phyloP scores from a whole-genome alignment of 331 rosid species.

The Saraca asoca region DNA sequence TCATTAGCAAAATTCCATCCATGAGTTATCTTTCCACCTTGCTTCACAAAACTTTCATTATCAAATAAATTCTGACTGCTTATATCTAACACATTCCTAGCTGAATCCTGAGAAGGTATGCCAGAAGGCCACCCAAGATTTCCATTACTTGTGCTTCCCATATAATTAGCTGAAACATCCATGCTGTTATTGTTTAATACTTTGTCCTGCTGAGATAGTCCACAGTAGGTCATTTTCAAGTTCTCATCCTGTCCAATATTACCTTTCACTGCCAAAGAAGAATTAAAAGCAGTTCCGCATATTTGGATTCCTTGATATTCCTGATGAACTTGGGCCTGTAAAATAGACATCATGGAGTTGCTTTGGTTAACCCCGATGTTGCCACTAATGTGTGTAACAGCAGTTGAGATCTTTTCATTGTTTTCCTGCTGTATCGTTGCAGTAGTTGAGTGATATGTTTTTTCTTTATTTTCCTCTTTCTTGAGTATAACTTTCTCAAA shows the following conservation, averaged over 20 bases:
- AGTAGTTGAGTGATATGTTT: neutral
- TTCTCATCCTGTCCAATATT: conserved; percentile 22
- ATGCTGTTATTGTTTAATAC: neutral
- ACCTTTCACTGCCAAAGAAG: conserved; percentile 25
- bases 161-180: conserved; percentile 27
- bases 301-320: conserved; percentile 36
- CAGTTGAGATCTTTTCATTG: conserved; percentile 28
- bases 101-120: conserved; percentile 18
- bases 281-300: conserved; percentile 21
- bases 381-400: conserved; percentile 5
- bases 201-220: conserved; percentile 27
- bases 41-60: conserved; percentile 33
- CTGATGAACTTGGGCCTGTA: conserved; percentile 33
- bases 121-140: conserved; percentile 34
- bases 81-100: conserved; percentile 26
- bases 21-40: conserved; percentile 38
- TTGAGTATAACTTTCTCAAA: conserved; percentile 51
- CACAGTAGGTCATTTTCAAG: conserved; percentile 8
- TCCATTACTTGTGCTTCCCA: conserved; percentile 19
- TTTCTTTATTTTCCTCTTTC: conserved; percentile 32
- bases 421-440: conserved; percentile 22
- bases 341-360: conserved; percentile 29
- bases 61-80: conserved; percentile 24
- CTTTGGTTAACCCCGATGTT: conserved; percentile 26
- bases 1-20: conserved; percentile 43